Base-by-base conservation (phyloP, 192 early-diverging fungal species). In the Gaertneriomyces sp. region DNA sequence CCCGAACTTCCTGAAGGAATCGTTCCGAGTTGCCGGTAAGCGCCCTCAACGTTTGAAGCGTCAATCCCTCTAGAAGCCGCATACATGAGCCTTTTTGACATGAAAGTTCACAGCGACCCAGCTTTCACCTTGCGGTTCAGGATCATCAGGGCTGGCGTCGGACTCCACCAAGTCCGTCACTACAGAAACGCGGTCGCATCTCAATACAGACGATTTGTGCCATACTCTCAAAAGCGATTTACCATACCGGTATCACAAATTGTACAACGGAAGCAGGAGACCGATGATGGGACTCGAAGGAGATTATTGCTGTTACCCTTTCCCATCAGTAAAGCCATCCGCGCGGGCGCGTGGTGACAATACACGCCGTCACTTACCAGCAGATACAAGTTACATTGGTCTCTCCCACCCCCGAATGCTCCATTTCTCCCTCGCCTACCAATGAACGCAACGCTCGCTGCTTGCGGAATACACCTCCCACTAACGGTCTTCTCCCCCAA, bases 221-320 rank as follows among this genome's bases (percentile, higher is more conserved):
- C 6, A 9, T 14, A 52, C 20, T 14, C 17, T 66, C 43, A 50
- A 60, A 12, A 4, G 8, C 12, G 7, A 0, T 16, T 38, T 8
- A 14, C 50, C 45, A 25, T 67, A 77, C 67, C 72, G 42, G 91
- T 91, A 41, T 93, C 89, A 78, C 95, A 97, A 7, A 93, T 89
- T 7, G 93, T 91, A 76, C 95, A 97, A 45, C 89, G 81, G 72
- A 94, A 97, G 66, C 91, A 89, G 40, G 81, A 69, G 38, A 90
- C 88, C 7, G 78, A 71, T 17, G 68, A 58, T 8, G 91, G 91
- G 64, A 89, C 92, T 33, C 85, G 82, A 17, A 93, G 78, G 58
- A 88, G 76, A 66, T 88, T 91, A 54, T 54, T 53, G 49, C 79
- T 33, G 25, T 0, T 1, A 33, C 25, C 0, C 25, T 33, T 33